These are phyloP conservation scores for Amanita exitialis DNA, from an alignment of 768 basidiomycete species.

Conservation along the genomic window DNA sequence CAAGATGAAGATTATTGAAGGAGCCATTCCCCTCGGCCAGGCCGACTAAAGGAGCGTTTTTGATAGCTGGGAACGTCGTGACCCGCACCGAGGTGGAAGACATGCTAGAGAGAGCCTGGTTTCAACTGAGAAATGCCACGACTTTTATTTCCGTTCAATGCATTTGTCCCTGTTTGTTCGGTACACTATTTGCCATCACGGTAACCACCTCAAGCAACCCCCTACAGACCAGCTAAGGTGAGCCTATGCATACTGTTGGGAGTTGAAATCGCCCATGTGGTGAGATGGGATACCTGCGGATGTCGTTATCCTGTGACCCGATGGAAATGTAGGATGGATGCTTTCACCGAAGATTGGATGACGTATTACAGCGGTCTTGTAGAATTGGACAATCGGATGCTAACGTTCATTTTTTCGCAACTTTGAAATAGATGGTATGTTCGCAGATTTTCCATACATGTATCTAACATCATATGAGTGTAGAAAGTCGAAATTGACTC, in stretches of 20 bases:
- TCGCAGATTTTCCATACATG: not conserved
- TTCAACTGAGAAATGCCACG: not conserved
- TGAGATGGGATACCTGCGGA: not conserved
- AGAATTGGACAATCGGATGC: not conserved
- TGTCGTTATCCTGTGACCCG: not conserved
- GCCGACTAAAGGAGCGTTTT: slow-evolving; percentile 76
- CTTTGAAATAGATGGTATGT: slow-evolving; percentile 31
- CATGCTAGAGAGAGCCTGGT: slow-evolving; percentile 16
- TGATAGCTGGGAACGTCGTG: slow-evolving; percentile 69
- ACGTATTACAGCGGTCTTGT: not conserved
- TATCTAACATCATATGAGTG: slow-evolving; percentile 15
- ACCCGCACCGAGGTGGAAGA: slow-evolving; percentile 39
- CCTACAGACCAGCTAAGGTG: not conserved
- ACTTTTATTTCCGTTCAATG: slow-evolving; percentile 2
- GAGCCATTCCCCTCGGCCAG: slow-evolving; percentile 80
- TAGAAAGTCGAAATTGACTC: slow-evolving; percentile 98
- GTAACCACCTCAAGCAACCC: not conserved
- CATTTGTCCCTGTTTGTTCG: slow-evolving; percentile 5
- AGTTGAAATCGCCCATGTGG: not conserved
- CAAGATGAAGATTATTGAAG: slow-evolving; percentile 78
- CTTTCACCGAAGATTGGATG: not conserved
- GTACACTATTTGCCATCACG: not conserved
- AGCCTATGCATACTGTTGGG: not conserved
- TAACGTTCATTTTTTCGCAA: not conserved
- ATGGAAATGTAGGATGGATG: not conserved